These are phyloP conservation scores for Yarrowia keelungensis DNA, from an alignment of 805 yeast genomes.

Conservation along the genomic window DNA sequence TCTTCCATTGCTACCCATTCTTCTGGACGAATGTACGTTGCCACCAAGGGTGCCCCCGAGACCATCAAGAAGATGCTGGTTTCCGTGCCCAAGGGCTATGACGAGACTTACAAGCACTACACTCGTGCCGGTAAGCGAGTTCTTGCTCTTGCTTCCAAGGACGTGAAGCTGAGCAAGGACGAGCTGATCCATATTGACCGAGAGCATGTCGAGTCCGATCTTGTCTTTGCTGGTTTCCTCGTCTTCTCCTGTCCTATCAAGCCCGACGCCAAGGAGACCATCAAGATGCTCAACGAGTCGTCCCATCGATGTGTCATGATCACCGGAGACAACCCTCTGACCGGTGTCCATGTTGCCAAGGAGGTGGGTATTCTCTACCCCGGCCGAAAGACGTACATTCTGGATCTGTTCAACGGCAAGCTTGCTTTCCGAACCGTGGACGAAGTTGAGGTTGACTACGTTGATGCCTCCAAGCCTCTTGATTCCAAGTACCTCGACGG, in stretches of 20 bases:
- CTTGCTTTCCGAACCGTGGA: constrained; percentile 86
- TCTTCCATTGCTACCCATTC: constrained; percentile 73
- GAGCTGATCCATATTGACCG: constrained; percentile 69
- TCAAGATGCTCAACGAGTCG: constrained; percentile 91
- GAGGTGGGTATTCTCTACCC: constrained; percentile 77
- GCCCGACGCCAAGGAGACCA: constrained; percentile 87
- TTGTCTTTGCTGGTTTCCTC: constrained; percentile 87
- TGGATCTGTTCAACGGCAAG: constrained; percentile 80
- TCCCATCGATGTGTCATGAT: constrained; percentile 97
- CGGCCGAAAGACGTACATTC: constrained; percentile 79
- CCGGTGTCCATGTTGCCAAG: constrained; percentile 97
- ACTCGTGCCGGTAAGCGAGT: constrained; percentile 97
- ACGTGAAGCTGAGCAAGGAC: constrained; percentile 59
- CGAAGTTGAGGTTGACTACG: constrained; percentile 74
- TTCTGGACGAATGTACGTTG: constrained; percentile 66
- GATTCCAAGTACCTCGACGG: constrained; percentile 53
- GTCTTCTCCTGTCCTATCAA: constrained; percentile 98
- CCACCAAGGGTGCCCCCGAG: constrained; percentile 98
- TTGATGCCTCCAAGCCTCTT: constrained; percentile 64
- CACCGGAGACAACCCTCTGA: constrained; percentile 97
- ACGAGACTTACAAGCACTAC: constrained; percentile 82
- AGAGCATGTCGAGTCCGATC: constrained; percentile 74
- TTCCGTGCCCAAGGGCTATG: constrained; percentile 78
- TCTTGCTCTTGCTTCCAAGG: constrained; percentile 89
- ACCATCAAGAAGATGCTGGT: constrained; percentile 80